A percentile compares a stretch with the other conserved stretches of the same genome.
Conservation (phyloP, 2,329 filamentous ascomycete species). For the Botrytis hyacinthi region DNA sequence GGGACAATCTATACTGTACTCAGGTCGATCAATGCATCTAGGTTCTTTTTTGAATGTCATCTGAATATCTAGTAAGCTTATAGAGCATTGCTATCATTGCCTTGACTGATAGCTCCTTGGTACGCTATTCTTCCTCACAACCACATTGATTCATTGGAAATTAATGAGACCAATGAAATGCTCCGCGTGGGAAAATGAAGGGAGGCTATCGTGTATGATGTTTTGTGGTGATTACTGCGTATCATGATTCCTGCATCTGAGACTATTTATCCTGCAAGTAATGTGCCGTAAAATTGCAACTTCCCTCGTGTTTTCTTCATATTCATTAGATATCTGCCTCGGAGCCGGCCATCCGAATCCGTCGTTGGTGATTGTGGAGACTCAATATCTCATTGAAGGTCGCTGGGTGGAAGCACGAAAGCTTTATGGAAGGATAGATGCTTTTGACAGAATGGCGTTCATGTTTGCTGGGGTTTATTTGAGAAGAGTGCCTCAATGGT, state of each 20-base stretch:
- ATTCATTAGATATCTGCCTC: neutral
- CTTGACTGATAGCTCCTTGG: neutral
- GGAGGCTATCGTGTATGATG: neutral
- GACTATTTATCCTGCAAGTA: constrained; percentile 16
- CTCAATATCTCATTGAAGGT: constrained; percentile 7
- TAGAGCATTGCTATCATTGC: neutral
- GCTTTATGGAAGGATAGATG: constrained; percentile 13
- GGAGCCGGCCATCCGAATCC: neutral
- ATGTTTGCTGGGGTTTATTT: neutral
- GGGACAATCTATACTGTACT: constrained; percentile 1
- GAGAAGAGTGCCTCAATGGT: neutral
- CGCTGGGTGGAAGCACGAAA: neutral
- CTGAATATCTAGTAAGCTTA: neutral
- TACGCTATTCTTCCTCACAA: neutral
- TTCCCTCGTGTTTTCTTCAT: neutral
- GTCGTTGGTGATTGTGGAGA: constrained; percentile 14
- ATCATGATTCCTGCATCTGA: constrained; percentile 15
- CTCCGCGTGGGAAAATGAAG: neutral
- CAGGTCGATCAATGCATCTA: neutral
- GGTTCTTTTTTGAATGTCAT: neutral
- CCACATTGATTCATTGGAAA: neutral
- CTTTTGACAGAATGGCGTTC: constrained; percentile 18
- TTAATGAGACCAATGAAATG: neutral
- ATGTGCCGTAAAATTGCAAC: constrained; percentile 15
- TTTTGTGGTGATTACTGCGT: constrained; percentile 7